Conservation (phyloP, 2,329 filamentous ascomycete species). For the Talaromyces sp. region DNA sequence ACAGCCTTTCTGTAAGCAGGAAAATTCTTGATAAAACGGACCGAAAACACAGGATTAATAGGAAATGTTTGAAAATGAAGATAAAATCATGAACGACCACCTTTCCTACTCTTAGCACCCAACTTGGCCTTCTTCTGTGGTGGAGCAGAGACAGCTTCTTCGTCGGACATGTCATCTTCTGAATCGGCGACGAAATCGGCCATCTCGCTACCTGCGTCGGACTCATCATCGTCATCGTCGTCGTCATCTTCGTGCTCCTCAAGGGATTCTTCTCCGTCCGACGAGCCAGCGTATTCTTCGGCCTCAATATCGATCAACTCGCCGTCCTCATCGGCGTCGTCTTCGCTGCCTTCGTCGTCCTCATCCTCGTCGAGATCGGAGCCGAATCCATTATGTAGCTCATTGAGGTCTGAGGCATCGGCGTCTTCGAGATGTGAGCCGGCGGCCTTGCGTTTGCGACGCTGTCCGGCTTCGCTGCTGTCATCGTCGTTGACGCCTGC, state of each 20-base stretch:
- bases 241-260: slow-evolving; percentile 58
- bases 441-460: slow-evolving; percentile 22
- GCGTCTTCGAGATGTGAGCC: slow-evolving; percentile 17
- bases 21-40: neutral
- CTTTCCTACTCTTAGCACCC: slow-evolving; percentile 27
- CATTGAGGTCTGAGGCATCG: slow-evolving; percentile 14
- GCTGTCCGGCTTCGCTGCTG: slow-evolving; percentile 33
- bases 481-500: slow-evolving; percentile 56
- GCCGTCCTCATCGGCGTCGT: slow-evolving; percentile 32
- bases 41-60: neutral
- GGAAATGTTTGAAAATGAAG: neutral
- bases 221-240: slow-evolving; percentile 58
- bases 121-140: slow-evolving; percentile 32
- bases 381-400: slow-evolving; percentile 33
- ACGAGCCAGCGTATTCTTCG: slow-evolving; percentile 23
- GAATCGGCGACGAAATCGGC: slow-evolving; percentile 42
- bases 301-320: slow-evolving; percentile 41
- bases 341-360: slow-evolving; percentile 43
- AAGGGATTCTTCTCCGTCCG: slow-evolving; percentile 45
- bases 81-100: neutral
- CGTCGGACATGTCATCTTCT: slow-evolving; percentile 36
- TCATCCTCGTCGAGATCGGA: slow-evolving; percentile 35
- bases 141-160: slow-evolving; percentile 21
- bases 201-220: slow-evolving; percentile 55
- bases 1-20: neutral